phyloP scores from a whole-genome alignment of 306 rosid species.

The Hippophae gyantsensis region DNA sequence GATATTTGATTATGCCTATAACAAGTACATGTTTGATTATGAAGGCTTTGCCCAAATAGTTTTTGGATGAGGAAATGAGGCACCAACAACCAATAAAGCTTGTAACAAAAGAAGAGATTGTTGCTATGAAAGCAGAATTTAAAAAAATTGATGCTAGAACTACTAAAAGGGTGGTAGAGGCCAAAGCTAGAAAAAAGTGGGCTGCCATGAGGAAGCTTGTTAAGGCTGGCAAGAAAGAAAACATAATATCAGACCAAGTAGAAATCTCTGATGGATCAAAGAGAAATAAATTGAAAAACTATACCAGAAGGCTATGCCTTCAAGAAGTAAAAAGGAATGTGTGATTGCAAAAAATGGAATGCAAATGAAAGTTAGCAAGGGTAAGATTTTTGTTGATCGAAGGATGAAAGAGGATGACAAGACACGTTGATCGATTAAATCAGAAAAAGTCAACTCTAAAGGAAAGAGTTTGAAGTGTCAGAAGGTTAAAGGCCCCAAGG shows the following conservation, averaged over 20 bases:
- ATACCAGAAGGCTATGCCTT: conserved; percentile 59
- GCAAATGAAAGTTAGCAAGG: conserved; percentile 62
- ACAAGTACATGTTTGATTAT: conserved; percentile 72
- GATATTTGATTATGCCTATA: conserved; percentile 69
- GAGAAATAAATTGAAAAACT: conserved; percentile 73
- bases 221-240: conserved; percentile 89
- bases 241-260: conserved; percentile 75
- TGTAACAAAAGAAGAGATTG: conserved; percentile 67
- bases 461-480: conserved; percentile 38
- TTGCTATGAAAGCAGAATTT: conserved; percentile 78
- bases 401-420: conserved; percentile 82
- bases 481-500: conserved; percentile 50
- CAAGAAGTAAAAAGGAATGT: conserved; percentile 66
- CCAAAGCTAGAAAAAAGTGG: conserved; percentile 70
- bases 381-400: conserved; percentile 66
- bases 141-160: conserved; percentile 77
- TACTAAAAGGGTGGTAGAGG: conserved; percentile 47
- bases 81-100: conserved; percentile 65
- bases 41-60: conserved; percentile 82
- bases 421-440: conserved; percentile 31
- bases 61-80: conserved; percentile 71
- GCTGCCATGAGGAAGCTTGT: conserved; percentile 74
- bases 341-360: conserved; percentile 98
- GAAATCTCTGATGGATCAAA: conserved; percentile 80
- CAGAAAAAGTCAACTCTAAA: conserved; percentile 34